Base-by-base conservation (phyloP, 352 stramenopile genomes). In the Thalassiosira exigua region DNA sequence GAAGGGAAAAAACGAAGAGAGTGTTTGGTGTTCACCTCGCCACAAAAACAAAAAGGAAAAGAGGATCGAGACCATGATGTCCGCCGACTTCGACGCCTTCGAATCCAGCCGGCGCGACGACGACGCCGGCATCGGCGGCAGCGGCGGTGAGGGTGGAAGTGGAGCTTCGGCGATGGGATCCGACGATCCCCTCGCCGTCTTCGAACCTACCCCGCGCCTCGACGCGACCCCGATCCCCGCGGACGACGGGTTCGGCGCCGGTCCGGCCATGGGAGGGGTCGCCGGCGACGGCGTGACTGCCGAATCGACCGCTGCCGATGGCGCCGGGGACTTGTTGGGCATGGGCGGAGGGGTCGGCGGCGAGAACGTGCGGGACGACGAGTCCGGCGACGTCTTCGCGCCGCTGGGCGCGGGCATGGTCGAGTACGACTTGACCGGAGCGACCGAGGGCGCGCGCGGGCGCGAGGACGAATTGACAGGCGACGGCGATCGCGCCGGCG, bases 151-250 rank as follows among this genome's bases (percentile, higher is more conserved):
- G 36, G 36, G 36, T 7, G 36, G 36, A 14, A 44, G n/a, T n/a
- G n/a, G n/a, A n/a, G n/a, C n/a, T n/a, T n/a, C n/a, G n/a, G n/a
- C 44, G 19, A 59, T 42, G 21, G 7, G 19, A 44, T 39, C 54
- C 24, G 44, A 69, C 22, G 46, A 74, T 48, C 65, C 65, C 1
- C 53, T 74, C 0, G 46, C 65, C 27, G 27, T 57, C 21, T 24
- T 66, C 53, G 65, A 56, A 33, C 27, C 65, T n/a, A 17, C 44
- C 29, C 27, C 26, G 11, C 39, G 29, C 27, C 27, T 14, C 29
- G 29, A 48, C 26, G 22, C 3, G 9, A 17, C 4, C 21, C 21
- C 22, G 51, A 58, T 58, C 44, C 41, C 26, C 54, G 39, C 4
- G 54, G 54, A 42, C 26, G 29, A 19, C 3, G 27, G 3, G n/a